Conservation (phyloP, 441 rosid species). For the Euphorbia schlechtendalii region DNA sequence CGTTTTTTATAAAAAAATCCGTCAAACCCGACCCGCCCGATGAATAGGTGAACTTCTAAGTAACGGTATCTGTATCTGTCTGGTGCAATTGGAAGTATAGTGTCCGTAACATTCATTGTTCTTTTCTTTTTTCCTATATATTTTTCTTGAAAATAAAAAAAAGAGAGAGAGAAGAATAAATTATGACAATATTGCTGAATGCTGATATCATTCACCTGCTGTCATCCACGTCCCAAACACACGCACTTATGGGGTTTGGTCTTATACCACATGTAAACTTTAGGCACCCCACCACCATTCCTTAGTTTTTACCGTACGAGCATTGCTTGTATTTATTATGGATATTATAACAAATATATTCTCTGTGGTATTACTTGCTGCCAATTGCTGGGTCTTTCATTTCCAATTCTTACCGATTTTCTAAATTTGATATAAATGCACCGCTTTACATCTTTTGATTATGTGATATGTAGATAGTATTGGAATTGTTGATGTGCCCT, state of each 20-base stretch:
- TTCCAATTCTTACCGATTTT: too few relatives aligned
- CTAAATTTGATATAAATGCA: too few relatives aligned
- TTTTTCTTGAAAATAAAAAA: too few relatives aligned
- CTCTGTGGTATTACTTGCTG: too few relatives aligned
- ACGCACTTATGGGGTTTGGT: constrained; percentile 36
- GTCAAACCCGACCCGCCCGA: too few relatives aligned
- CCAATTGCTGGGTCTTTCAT: too few relatives aligned
- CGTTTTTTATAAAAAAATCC: too few relatives aligned
- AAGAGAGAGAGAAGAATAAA: background rate
- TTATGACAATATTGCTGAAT: constrained; percentile 38
- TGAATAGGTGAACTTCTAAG: too few relatives aligned
- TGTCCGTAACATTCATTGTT: background rate
- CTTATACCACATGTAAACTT: constrained; percentile 32
- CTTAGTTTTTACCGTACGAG: background rate
- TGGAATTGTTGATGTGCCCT: too few relatives aligned
- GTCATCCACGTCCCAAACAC: constrained; percentile 40
- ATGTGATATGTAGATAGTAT: too few relatives aligned
- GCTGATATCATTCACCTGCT: constrained; percentile 51
- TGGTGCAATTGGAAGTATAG: constrained; percentile 14
- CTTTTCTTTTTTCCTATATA: background rate
- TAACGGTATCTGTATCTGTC: too few relatives aligned
- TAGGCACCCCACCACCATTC: constrained; percentile 24
- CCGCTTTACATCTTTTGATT: too few relatives aligned
- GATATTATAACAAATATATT: background rate
- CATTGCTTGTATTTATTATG: constrained; percentile 29